Percentiles rank a stretch among this genome's conserved stretches.
Conservation (phyloP, 2,329 filamentous ascomycete genomes). For the Chalaropsis thielavioides region DNA sequence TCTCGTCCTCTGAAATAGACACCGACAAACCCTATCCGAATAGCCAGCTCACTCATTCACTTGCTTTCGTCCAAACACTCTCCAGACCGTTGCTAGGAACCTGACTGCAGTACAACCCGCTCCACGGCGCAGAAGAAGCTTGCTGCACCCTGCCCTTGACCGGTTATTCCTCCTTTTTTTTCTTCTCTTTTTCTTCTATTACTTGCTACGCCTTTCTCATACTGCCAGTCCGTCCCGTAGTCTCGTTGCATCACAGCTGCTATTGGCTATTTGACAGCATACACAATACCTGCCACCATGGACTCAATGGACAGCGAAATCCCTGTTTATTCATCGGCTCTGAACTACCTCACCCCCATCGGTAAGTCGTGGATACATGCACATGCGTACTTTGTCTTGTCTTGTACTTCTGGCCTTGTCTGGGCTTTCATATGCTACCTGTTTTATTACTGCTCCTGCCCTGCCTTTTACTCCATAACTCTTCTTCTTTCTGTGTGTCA, state of each 20-base stretch:
- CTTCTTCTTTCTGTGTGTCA: background rate
- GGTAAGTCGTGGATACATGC: background rate
- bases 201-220: background rate
- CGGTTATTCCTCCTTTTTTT: background rate
- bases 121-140: background rate
- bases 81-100: background rate
- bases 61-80: background rate
- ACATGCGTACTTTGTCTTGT: background rate
- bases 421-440: background rate
- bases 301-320: background rate
- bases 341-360: conserved; percentile 1
- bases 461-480: background rate
- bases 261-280: background rate
- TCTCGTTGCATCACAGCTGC: background rate
- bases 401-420: background rate
- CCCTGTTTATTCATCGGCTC: background rate
- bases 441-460: background rate
- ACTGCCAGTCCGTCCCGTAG: background rate
- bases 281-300: background rate
- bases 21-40: no score
- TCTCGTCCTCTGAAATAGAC: no score
- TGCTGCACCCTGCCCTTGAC: background rate
- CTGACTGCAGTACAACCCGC: background rate
- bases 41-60: background rate
- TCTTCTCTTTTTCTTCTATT: background rate